These are phyloP conservation scores for Alloteropsis semialata DNA, from an alignment of 176 grass and related monocot genomes.

Conservation along the genomic window DNA sequence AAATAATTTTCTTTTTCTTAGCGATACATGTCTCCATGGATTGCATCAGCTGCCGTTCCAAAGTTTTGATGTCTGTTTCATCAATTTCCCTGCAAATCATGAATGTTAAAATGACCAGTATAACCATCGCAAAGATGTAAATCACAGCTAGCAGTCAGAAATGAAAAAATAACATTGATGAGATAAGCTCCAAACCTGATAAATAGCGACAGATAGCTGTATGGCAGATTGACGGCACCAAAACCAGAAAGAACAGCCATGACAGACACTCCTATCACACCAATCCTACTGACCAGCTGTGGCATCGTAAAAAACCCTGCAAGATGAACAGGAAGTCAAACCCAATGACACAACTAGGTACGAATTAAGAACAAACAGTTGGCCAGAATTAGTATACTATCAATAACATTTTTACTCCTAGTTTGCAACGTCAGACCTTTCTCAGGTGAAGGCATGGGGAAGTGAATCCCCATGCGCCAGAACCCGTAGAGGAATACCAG, in stretches of 20 bases:
- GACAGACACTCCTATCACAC: constrained; percentile 82
- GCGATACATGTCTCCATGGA: constrained; percentile 83
- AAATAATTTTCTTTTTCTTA: constrained; percentile 99
- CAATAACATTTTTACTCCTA: not conserved
- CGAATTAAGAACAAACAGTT: not conserved
- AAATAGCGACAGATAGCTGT: constrained; percentile 92
- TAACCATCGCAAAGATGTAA: not conserved
- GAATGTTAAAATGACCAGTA: constrained; percentile 28
- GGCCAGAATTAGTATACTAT: not conserved
- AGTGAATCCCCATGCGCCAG: constrained; percentile 99
- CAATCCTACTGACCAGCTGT: constrained; percentile 88
- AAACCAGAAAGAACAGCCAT: constrained; percentile 95
- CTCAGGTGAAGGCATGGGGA: constrained; percentile 97
- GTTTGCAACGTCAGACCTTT: constrained; percentile 50
- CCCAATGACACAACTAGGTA: not conserved
- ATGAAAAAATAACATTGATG: not conserved
- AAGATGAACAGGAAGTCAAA: constrained; percentile 18
- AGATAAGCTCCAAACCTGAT: constrained; percentile 61
- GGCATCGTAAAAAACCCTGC: constrained; percentile 93
- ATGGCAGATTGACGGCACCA: constrained; percentile 93
- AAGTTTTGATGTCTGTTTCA: constrained; percentile 81
- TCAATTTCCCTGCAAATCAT: constrained; percentile 72
- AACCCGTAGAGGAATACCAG: constrained; percentile 84
- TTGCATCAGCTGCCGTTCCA: constrained; percentile 90
- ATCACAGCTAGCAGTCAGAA: not conserved